phyloP scores from a whole-genome alignment of 2,329 filamentous ascomycete species.

The Fusarium torreyae region DNA sequence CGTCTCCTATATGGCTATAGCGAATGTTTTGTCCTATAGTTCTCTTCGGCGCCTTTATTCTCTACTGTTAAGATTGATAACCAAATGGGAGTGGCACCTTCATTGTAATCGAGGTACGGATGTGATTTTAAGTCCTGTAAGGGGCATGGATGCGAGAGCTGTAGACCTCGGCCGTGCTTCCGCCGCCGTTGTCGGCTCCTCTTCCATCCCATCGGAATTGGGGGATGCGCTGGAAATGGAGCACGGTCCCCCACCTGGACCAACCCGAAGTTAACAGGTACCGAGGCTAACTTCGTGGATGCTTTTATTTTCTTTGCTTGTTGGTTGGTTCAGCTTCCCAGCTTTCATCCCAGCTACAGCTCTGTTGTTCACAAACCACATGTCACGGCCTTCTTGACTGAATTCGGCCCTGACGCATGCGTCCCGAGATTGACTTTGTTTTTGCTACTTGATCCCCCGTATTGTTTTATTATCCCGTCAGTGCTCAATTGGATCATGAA shows the following conservation, averaged over 20 bases:
- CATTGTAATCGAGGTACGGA: conserved; percentile 22
- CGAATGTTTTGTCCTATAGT: background rate
- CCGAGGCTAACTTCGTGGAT: conserved; percentile 47
- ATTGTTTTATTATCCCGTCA: conserved; percentile 25
- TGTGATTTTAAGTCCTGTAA: conserved; percentile 12
- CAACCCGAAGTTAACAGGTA: conserved; percentile 37
- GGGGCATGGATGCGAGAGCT: conserved; percentile 14
- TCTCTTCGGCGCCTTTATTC: background rate
- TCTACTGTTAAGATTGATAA: background rate
- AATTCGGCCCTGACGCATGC: conserved; percentile 50
- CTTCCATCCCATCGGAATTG: conserved; percentile 18
- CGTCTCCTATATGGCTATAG: background rate
- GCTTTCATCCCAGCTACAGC: conserved; percentile 28
- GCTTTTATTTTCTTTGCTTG: conserved; percentile 24
- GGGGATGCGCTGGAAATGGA: conserved; percentile 28
- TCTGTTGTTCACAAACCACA: conserved; percentile 44
- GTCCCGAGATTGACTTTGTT: conserved; percentile 35
- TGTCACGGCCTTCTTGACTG: conserved; percentile 46
- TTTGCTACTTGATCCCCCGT: conserved; percentile 26
- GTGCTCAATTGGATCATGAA: conserved; percentile 41
- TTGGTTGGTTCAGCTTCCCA: conserved; percentile 36
- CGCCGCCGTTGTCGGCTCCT: conserved; percentile 40
- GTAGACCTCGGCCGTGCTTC: conserved; percentile 40
- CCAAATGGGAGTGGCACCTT: background rate
- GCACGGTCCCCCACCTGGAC: conserved; percentile 37